phyloP scores from a whole-genome alignment of 2,329 filamentous ascomycete genomes.

The Annulohypoxylon truncatum region DNA sequence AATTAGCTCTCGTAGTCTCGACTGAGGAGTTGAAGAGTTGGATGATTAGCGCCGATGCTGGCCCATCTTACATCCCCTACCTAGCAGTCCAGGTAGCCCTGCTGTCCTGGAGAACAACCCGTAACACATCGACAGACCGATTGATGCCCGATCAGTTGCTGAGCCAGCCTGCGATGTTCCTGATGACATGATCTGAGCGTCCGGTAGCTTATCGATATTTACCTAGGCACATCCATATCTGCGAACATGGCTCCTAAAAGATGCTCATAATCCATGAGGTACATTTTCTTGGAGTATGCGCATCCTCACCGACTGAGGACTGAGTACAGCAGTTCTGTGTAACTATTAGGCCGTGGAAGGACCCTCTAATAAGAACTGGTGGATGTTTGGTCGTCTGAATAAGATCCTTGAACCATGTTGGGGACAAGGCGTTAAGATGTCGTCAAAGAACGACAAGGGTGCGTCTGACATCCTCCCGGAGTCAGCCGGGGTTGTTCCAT shows the following conservation, averaged over 20 bases:
- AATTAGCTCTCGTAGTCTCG: slow-evolving; percentile 24
- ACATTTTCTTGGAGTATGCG: slow-evolving; percentile 22
- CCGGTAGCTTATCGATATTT: slow-evolving; percentile 16
- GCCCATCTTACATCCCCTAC: neutral
- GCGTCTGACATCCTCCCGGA: slow-evolving; percentile 44
- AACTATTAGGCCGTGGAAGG: slow-evolving; percentile 35
- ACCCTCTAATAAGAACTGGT: slow-evolving; percentile 35
- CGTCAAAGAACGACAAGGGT: slow-evolving; percentile 50
- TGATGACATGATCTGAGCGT: slow-evolving; percentile 19
- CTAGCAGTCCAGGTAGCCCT: neutral
- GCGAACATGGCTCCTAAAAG: slow-evolving; percentile 15
- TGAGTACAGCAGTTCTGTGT: slow-evolving; percentile 27
- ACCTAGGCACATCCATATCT: too few species aligned
- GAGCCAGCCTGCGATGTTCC: slow-evolving; percentile 11
- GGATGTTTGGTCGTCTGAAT: slow-evolving; percentile 45
- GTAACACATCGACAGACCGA: slow-evolving; percentile 19
- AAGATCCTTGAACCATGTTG: slow-evolving; percentile 58
- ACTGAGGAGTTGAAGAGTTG: slow-evolving; percentile 24
- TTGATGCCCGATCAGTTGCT: slow-evolving; percentile 26
- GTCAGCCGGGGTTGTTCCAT: slow-evolving; percentile 40
- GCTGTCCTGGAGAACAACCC: slow-evolving; percentile 2
- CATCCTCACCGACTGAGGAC: slow-evolving; percentile 14
- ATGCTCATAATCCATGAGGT: slow-evolving; percentile 10
- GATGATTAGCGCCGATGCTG: slow-evolving; percentile 6
- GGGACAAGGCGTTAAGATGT: slow-evolving; percentile 50